Conservation (phyloP, 164 flowering plant genomes). For the Magnolia sinica region DNA sequence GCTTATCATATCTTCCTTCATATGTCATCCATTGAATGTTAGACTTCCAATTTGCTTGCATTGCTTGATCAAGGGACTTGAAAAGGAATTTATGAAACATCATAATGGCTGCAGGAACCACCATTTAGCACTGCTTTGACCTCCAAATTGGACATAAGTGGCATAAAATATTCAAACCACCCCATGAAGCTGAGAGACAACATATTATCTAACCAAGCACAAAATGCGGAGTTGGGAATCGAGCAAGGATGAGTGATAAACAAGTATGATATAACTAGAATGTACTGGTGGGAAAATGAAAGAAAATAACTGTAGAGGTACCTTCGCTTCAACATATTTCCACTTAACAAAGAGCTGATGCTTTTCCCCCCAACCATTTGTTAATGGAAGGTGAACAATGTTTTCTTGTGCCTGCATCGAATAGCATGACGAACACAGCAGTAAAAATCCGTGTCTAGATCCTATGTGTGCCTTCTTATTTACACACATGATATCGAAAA, state of each 20-base stretch:
- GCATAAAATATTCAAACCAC: background rate
- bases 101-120: background rate
- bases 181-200: background rate
- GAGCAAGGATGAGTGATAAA: no score
- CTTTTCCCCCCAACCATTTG: constrained; percentile 94
- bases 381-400: constrained; percentile 64
- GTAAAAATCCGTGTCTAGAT: background rate
- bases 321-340: constrained; percentile 95
- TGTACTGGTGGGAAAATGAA: constrained; percentile 1
- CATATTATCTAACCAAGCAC: background rate
- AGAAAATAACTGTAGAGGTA: constrained; percentile 19
- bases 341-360: constrained; percentile 75
- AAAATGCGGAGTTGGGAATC: no score
- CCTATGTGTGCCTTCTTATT: background rate
- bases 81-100: no score
- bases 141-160: background rate
- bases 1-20: no score
- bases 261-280: background rate
- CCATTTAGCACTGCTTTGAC: background rate
- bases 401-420: constrained; percentile 73
- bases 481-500: background rate
- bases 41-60: no score
- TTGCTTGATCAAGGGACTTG: no score
- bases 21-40: no score
- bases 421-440: constrained; percentile 1